Base-by-base conservation (phyloP, 1,284 basidiomycete genomes). In the Pholiota adiposa region DNA sequence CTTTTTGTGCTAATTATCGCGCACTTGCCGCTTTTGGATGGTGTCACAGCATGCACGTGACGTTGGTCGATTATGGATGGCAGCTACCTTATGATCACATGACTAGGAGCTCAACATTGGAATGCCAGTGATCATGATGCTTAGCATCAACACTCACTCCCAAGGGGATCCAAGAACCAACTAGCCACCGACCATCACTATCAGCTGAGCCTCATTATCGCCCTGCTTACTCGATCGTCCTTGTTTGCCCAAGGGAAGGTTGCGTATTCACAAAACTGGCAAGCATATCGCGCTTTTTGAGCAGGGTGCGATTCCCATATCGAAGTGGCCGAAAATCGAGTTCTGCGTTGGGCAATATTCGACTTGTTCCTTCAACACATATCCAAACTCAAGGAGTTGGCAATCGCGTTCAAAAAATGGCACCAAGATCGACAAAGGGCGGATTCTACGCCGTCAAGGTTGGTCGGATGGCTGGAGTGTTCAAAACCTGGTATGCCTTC, bases 391-490 rank as follows among this genome's bases (percentile, higher is more conserved):
- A 46, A 16, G 23, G 44, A 46, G 21, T n/a, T 25, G 21, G 6
- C 12, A 27, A 50, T 41, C 34, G 23, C 34, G 21, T 12, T 6
- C 19, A 16, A 43, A 54, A 16, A 34, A 60, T 60, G 58, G 25
- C 58, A 23, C 52, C 55, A 27, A 58, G 51, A 14, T 36, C 43
- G 29, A 53, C 49, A 14, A 72, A 72, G 62, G 65, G 60, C 48
- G 64, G 60, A 9, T 79, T 73, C 54, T 79, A 79, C 63, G 77
- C 77, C 51, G 77, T 79, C 5, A 67, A 63, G 38, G 64, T 63
- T 38, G 78, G 78, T n/a, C 64, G 69, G 38, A 49, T 65, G 49
- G 63, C 67, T 12, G 78, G 78, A 0, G 63, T 79, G 14, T 79
- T 69, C 63, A 54, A 63, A 19, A 73, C 68, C 34, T 78, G 78